Base-by-base conservation (phyloP, 768 basidiomycete species). In the Calocybe cyanea region DNA sequence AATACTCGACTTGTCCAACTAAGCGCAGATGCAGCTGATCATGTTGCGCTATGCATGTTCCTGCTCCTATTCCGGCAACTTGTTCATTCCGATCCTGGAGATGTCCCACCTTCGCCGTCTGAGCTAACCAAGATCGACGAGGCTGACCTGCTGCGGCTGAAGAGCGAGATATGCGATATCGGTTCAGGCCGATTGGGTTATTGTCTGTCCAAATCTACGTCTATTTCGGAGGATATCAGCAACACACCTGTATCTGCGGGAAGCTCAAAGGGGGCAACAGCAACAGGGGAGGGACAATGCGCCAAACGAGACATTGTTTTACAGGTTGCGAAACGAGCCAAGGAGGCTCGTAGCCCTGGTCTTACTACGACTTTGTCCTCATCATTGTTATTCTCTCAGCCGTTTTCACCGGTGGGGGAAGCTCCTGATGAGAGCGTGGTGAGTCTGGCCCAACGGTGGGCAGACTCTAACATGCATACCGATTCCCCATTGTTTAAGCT, bases 41-140 rank as follows among this genome's bases (percentile, higher is more conserved):
- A 84, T 34, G 79, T 80, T 15, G 78, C 83, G 36, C 65, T 90
- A 41, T 88, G 85, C 66, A 84, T 92, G 80, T 80, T 91, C 54
- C 70, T 90, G 28, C 70, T 92, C 57, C 79, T 92, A 17, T 91
- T 82, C 61, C 81, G 88, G 33, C 85, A 91, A 59, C 77, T 92
- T 53, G 65, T 80, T 32, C 74, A 75, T 54, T 77, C 80, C 43
- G 70, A 71, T 31, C 57, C 67, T 24, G 59, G 62, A 41, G 63
- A 67, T 43, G 54, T 65, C 23, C 48, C 66, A 13, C 40, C 52
- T 30, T 54, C 56, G 18, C 51, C 50, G 28, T 60, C 48, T 57
- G 62, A 54, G 55, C 51, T 64, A 58, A 45, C 69, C 41, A 70
- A 68, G 59, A 62, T 77, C 42, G 76, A 72, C 53, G 77, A 77